Evolutionary conservation across 306 rosid genomes (phyloP), one percentile per base, ranked within the genome.

Genomic region (Corylus heterophylla): DNA sequence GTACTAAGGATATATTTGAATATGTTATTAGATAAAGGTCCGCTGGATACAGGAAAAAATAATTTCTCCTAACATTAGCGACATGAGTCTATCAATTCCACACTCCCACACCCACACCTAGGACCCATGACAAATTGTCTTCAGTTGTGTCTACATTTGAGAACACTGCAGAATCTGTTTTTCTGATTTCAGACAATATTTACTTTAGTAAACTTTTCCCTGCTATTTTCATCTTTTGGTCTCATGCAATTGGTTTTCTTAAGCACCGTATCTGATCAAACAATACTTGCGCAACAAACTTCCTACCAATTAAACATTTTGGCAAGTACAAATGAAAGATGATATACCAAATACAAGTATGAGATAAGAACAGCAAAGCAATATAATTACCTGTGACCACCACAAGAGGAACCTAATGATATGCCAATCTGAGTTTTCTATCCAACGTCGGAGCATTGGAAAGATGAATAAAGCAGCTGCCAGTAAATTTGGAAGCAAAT

Each of bases 361-460:
- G 29, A 69, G 13, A 69, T 62, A 78, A 71, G 58, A 73, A 76
- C 66, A 78, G 55, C 45, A 61, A 76, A 31, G 74, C 31, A 62
- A 77, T 22, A 50, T 12, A 74, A 76, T 45, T 79, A 95, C 99
- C 99, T 95, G 99, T 78, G 98, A 90, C 99, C 99, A 95, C 99
- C 99, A 95, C 73, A 93, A 82, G 81, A 95, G 93, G 74, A 95
- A 75, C 83, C 99, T 89, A 61, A 95, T 74, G 39, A 95, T 84
- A 84, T 88, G 97, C 99, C 99, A 95, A 85, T 95, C 88, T 58
- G 99, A 95, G 87, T 91, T 95, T 88, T 95, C 99, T 81, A 95
- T 95, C 97, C 97, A 92, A 79, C 99, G 99, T 51, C 98, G 91
- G 75, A 95, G 90, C 97, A 95, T 86, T 31, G 99, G 99, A 79